Percentiles rank a stretch among this genome's conserved stretches.
These are phyloP conservation scores for Pseudognaphalium luteoalbum DNA, from an alignment of 129 eudicot genomes.

Conservation along the genomic window DNA sequence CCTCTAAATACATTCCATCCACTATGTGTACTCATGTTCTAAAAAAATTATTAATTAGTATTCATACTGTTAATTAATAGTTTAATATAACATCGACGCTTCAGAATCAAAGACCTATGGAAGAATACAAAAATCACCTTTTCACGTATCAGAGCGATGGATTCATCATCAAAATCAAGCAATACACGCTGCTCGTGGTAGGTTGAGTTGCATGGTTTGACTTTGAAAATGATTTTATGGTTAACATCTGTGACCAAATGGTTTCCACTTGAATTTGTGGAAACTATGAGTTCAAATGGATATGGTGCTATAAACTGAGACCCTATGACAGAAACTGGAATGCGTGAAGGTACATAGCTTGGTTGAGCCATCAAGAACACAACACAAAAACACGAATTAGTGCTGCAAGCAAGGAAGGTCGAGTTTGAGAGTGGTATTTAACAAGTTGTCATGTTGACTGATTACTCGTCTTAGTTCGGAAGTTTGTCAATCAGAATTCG, in stretches of 20 bases:
- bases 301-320: constrained; percentile 16
- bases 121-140: constrained; percentile 12
- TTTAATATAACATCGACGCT: too few species aligned
- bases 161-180: constrained; percentile 7
- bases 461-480: too few species aligned
- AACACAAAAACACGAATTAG: too few species aligned
- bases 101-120: background rate
- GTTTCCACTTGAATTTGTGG: constrained; percentile 16
- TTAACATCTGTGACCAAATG: constrained; percentile 11
- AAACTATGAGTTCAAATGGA: constrained; percentile 11
- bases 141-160: constrained; percentile 13
- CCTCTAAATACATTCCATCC: constrained; percentile 6
- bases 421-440: background rate
- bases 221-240: constrained; percentile 17
- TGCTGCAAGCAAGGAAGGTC: background rate
- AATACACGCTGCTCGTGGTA: constrained; percentile 12
- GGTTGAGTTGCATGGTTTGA: constrained; percentile 23
- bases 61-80: background rate
- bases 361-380: constrained; percentile 17
- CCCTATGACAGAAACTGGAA: constrained; percentile 18
- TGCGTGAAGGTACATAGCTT: background rate
- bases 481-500: background rate
- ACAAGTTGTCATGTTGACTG: background rate
- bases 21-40: background rate
- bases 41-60: background rate